phyloP scores from a whole-genome alignment of 2,329 filamentous ascomycete species.

The Monilinia fructigena region DNA sequence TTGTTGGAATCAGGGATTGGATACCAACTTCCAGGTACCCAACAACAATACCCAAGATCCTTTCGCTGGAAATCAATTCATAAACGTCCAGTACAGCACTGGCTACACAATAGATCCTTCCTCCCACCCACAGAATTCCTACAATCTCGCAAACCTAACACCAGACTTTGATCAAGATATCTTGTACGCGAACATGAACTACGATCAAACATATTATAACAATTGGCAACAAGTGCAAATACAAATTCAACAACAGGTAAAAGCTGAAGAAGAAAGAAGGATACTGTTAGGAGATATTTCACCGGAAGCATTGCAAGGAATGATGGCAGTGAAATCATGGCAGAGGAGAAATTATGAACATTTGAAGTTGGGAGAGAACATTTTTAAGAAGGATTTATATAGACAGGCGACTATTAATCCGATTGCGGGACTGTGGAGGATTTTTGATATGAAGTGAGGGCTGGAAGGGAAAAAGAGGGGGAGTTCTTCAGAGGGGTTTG shows the following conservation, averaged over 20 bases:
- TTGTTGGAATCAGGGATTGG: slow-evolving; percentile 21
- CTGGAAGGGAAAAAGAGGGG: background rate
- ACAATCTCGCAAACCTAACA: background rate
- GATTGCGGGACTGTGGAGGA: slow-evolving; percentile 25
- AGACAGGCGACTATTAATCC: slow-evolving; percentile 25
- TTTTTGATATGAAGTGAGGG: slow-evolving; percentile 26
- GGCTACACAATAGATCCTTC: background rate
- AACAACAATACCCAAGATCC: background rate
- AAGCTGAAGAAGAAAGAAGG: slow-evolving; percentile 23
- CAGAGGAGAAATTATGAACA: slow-evolving; percentile 24
- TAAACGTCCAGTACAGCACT: background rate
- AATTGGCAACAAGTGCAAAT: background rate
- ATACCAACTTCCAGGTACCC: slow-evolving; percentile 3
- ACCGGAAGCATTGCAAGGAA: slow-evolving; percentile 26
- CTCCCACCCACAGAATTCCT: background rate
- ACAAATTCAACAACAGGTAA: background rate
- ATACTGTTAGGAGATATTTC: slow-evolving; percentile 24
- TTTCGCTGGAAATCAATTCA: background rate
- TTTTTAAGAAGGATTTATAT: slow-evolving; percentile 27
- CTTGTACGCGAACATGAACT: slow-evolving; percentile 5
- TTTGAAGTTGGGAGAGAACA: slow-evolving; percentile 26
- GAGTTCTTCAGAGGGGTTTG: background rate
- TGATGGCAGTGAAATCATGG: slow-evolving; percentile 26
- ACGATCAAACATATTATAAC: background rate
- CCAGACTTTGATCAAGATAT: slow-evolving; percentile 12